Evolutionary conservation across 768 basidiomycete genomes (phyloP), one percentile per base, ranked within the genome.

Genomic region (Trametopsis cervina): DNA sequence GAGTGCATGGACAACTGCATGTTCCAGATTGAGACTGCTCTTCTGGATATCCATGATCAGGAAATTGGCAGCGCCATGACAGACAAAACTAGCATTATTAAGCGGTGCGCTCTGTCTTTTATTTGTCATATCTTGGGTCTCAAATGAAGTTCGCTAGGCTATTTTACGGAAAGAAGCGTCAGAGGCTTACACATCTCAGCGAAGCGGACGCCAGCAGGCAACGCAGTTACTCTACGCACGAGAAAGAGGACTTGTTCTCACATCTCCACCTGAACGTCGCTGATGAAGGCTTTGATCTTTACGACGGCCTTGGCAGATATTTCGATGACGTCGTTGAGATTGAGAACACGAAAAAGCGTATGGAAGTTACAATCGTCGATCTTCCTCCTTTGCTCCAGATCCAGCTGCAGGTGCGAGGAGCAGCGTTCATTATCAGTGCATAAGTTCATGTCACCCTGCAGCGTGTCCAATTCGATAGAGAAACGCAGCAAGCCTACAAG

Each of bases 1-100:
- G 96, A 99, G 66, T 97, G 95, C 67, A 91, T 98, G 86, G 95
- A 98, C 66, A 98, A 98, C 59, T 94, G 94, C 70, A 87, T 99
- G 75, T 96, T 96, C 69, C 96, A 98, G 66, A 92, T 98, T 43
- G 96, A 99, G 66, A 86, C 90, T 3, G 93, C 92, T 1, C 63
- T 91, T 40, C 71, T 91, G 33, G 87, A 87, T 58, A 86, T 92
- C 51, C 78, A 78, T 43, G 74, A 72, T 42, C 64, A 63, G 49
- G 77, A 72, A 7, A 57, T 67, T 36, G 67, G 66, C 29, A 71
- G 62, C 9, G 63, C 68, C 18, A 73, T 70, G 52, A 72, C 73
- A 33, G 80, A 81, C 46, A 81, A 80, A 58, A 76, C 75, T 0
- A 90, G 90, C 52, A 74, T 95, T 9, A 84, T 96, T 40, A 91